Base-by-base conservation (phyloP, 2,329 filamentous ascomycete species). In the Aciculosporium take region DNA sequence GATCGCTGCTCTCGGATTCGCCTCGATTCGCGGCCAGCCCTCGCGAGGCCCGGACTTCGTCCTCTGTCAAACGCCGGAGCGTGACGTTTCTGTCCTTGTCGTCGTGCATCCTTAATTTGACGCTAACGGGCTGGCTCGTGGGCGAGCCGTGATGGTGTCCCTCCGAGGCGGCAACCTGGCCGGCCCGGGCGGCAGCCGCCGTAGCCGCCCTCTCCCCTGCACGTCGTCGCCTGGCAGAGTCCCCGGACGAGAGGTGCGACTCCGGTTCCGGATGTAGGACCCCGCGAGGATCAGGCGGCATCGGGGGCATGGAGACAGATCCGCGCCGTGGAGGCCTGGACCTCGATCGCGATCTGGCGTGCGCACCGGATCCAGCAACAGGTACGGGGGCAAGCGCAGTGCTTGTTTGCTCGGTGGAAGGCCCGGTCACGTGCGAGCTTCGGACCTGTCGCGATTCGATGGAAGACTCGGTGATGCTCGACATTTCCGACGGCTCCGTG, bases 51-150 rank as follows among this genome's bases (percentile, higher is more conserved):
- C 64, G 62, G 3, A 71, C 65, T 53, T 81, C 76, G 46, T 76
- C 70, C 21, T 78, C 74, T 0, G 76, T 78, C 20, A 80, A 59
- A 28, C 73, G 66, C 29, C 76, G 68, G 32, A 81, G 59, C 12
- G 76, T 81, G 43, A 81, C 68, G 47, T 76, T 76, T 46, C 71
- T 64, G 44, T 76, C 70, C 25, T 66, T 67, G 49, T 80, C 74
- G 48, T 76, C 71, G 47, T 77, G 70, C 36, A 79, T 64, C 51
- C 71, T 73, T 42, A 79, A 60, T 53, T 74, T 76, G 43, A 79
- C 69, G 51, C 71, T 74, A 25, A 75, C 65, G 3, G 71, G 64
- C 25, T 66, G 63, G 49, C 66, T 68, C 5, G 57, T 55, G 5
- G 60, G 63, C 21, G 63, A 62, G 39, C 60, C 61, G 41, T 63